Evolutionary conservation across 208 protist genomes (phyloP).

Genomic region (Acanthamoeba royreba): DNA sequence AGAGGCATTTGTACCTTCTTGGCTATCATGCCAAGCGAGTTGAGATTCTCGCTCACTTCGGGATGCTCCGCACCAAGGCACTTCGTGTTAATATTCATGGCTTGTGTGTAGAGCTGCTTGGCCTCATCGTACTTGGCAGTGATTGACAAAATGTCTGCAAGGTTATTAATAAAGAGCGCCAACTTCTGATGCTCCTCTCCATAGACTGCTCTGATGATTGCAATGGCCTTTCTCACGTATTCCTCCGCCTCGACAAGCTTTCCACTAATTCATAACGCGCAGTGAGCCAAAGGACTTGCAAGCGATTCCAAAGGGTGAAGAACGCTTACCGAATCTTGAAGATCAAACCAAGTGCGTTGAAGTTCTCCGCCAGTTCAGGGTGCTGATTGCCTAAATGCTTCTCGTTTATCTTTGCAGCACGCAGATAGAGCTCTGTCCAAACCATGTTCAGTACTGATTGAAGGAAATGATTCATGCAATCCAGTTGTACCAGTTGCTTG

Average conservation of each 20-base stretch:
- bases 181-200: conserved; percentile 13
- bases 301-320: background rate
- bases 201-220: background rate
- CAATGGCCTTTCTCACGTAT: background rate
- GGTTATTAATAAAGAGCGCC: conserved; percentile 26
- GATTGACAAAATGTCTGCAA: conserved; percentile 18
- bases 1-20: background rate
- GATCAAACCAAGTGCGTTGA: conserved; percentile 16
- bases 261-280: background rate
- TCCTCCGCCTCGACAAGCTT: background rate
- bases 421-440: background rate
- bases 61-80: background rate
- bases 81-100: background rate
- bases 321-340: background rate
- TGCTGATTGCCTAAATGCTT: background rate
- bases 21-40: conserved; percentile 23
- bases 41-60: conserved; percentile 40
- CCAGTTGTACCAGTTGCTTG: background rate
- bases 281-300: background rate
- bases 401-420: background rate
- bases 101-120: background rate
- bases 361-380: conserved; percentile 38
- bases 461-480: background rate
- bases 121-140: conserved; percentile 27
- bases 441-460: background rate